Conservation (phyloP, 2,329 filamentous ascomycete genomes). For the Ceratocystis destructans region DNA sequence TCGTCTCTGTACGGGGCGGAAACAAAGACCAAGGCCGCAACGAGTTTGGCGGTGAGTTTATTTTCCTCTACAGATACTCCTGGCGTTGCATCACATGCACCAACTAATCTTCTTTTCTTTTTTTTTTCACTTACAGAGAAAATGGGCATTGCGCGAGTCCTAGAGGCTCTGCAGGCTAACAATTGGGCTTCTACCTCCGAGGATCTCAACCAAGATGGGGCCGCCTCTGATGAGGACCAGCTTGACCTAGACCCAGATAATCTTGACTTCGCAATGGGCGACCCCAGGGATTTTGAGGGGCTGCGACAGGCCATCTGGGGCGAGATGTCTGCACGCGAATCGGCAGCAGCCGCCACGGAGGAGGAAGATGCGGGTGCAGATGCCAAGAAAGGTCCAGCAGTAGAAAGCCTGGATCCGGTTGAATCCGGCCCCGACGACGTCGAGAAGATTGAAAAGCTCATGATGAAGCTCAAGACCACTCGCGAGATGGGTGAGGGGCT, state of each 20-base stretch:
- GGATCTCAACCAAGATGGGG: slow-evolving; percentile 21
- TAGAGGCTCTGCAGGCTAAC: slow-evolving; percentile 51
- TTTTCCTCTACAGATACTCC: background rate
- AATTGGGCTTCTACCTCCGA: slow-evolving; percentile 40
- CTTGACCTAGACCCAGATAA: slow-evolving; percentile 33
- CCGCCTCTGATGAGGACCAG: slow-evolving; percentile 25
- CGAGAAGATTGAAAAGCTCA: slow-evolving; percentile 47
- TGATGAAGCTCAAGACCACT: slow-evolving; percentile 49
- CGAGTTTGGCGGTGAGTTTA: slow-evolving; percentile 43
- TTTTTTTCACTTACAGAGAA: slow-evolving; percentile 34
- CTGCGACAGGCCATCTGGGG: slow-evolving; percentile 40
- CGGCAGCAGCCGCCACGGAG: slow-evolving; percentile 20
- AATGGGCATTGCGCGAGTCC: slow-evolving; percentile 42
- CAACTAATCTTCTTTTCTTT: background rate
- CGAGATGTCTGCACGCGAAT: slow-evolving; percentile 25
- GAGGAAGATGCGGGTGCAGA: background rate
- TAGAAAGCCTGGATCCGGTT: slow-evolving; percentile 27
- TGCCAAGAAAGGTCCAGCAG: slow-evolving; percentile 8
- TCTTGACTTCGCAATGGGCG: slow-evolving; percentile 36
- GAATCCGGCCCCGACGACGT: slow-evolving; percentile 35
- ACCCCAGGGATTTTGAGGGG: slow-evolving; percentile 39
- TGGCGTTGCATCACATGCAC: background rate
- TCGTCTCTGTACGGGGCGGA: slow-evolving; percentile 39
- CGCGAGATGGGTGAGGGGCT: slow-evolving; percentile 45
- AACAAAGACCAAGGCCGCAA: slow-evolving; percentile 33